These are phyloP conservation scores for Clarireedia hainanense DNA, from an alignment of 2,329 filamentous ascomycete genomes.

Conservation along the genomic window DNA sequence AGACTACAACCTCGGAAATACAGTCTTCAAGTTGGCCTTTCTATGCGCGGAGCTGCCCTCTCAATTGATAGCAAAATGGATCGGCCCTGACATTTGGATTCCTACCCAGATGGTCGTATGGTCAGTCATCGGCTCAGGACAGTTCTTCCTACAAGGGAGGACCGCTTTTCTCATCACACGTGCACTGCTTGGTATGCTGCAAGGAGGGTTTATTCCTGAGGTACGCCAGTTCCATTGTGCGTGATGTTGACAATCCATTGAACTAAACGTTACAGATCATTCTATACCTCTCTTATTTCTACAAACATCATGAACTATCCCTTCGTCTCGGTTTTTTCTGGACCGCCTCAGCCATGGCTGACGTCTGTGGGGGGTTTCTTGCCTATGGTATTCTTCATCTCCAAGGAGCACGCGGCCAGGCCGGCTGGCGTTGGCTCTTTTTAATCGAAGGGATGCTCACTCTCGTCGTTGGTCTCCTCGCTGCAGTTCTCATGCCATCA, in stretches of 20 bases:
- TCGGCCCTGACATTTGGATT: constrained; percentile 44
- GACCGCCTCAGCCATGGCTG: constrained; percentile 17
- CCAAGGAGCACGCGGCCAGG: constrained; percentile 15
- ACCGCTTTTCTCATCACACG: constrained; percentile 28
- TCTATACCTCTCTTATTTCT: constrained; percentile 24
- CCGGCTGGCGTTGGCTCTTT: constrained; percentile 35
- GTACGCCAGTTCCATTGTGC: constrained; percentile 35
- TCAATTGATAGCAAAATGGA: constrained; percentile 38
- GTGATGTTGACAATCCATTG: not conserved
- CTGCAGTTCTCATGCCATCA: constrained; percentile 21
- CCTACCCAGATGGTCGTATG: constrained; percentile 45
- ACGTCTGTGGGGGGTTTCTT: constrained; percentile 20
- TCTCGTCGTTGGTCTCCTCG: constrained; percentile 17
- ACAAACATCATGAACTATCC: constrained; percentile 23
- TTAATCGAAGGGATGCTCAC: constrained; percentile 22
- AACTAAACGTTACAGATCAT: constrained; percentile 35
- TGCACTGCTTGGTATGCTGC: constrained; percentile 21
- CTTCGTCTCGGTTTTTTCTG: constrained; percentile 23
- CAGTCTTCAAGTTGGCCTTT: constrained; percentile 31
- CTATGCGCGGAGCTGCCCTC: constrained; percentile 47
- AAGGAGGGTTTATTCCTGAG: constrained; percentile 27
- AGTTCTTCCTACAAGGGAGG: constrained; percentile 29
- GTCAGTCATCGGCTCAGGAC: constrained; percentile 47
- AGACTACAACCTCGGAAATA: constrained; percentile 41
- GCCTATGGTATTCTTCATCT: constrained; percentile 23